Base-by-base conservation (phyloP, 2,329 filamentous ascomycete genomes). In the Hypoxylon sp. region DNA sequence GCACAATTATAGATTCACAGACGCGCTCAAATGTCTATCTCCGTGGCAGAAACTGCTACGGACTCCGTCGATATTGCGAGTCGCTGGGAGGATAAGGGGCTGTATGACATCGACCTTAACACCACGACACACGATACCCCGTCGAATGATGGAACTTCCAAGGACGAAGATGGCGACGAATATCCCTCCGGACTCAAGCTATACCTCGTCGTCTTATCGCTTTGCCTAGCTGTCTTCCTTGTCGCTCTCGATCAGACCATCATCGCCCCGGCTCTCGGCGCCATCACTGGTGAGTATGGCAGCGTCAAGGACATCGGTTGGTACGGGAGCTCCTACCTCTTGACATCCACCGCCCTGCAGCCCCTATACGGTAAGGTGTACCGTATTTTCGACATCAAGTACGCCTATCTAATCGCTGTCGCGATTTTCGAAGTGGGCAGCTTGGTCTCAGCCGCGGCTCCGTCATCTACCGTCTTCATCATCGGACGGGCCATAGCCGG, bases 401-500 rank as follows among this genome's bases (percentile, higher is more conserved):
- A 40, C 2, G 58, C 78, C 10, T 80, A 76, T 46, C 64, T 79
- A 1, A 56, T 68, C 7, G 74, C 76, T 0, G 71, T 80, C 10
- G 68, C 70, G 4, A 61, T 79, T 5, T 80, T 80, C 31, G 78
- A 79, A 11, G 53, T 72, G 1, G 81, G 81, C 0, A 77, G 77
- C 14, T 61, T 81, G 6, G 69, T 82, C 7, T 81, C 79, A 27
- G 81, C 78, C 0, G 63, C 78, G 0, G 80, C 80, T 1, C 77
- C 80, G 0, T 77, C 69, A 1, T 81, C 81, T 0, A 73, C 77
- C 0, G 66, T 75, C 20, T 78, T 82, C 27, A 80, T 82, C 27
- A 68, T 81, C 14, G 81, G 81, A 1, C 78, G 81, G 0, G 80
- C 80, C 2, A 65, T 82, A 3, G 78, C 76, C 6, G 81, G 81